Evolutionary conservation across 495 filamentous ascomycete species (phyloP), one percentile per base, ranked within the genome.

Genomic region (Penicillium lagena): DNA sequence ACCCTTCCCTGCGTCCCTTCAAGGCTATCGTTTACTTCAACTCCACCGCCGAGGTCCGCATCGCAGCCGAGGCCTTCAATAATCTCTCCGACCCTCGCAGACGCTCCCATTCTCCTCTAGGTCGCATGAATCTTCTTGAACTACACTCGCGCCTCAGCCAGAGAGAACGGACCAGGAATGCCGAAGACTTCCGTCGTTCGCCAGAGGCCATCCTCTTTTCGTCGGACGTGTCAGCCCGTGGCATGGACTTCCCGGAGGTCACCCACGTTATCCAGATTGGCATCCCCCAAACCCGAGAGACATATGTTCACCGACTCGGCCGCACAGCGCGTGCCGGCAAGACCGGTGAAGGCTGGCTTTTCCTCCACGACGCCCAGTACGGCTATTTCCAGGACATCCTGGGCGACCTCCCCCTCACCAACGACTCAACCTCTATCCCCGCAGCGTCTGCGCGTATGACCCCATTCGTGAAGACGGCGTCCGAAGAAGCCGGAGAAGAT

Each of bases 21-120:
- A 98, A 97, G 70, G 89, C 88, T 17, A 93, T 98, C 45, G 71
- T 96, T 35, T 98, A 93, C 69, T 85, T 89, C 60, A 83, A 84
- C 45, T 83, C 83, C 17, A 95, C 89, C 0, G 77, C 79, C 17
- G 75, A 84, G 46, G 84, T 89, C 30, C 62, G 72, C 29, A 66
- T 90, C n/a, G 77, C 80, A 13, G 60, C 70, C 31, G 60, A 70
- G 13, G 72, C 80, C 27, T 85, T 96, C 64, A 59, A 61, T 13
- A 65, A 72, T 36, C 63, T 93, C 11, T 49, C 52, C 48, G 51
- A 52, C 49, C 37, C 46, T 32, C 43, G 40, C 53, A 43, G 34
- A 41, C 45, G 58, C 46, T 43, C 51, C 52, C 40, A 45, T 13
- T 67, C 75, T 51, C 76, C 74, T 12, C 57, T 84, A 5, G 55